Conservation (phyloP, 495 filamentous ascomycete genomes). For the Xylaria intraflava region DNA sequence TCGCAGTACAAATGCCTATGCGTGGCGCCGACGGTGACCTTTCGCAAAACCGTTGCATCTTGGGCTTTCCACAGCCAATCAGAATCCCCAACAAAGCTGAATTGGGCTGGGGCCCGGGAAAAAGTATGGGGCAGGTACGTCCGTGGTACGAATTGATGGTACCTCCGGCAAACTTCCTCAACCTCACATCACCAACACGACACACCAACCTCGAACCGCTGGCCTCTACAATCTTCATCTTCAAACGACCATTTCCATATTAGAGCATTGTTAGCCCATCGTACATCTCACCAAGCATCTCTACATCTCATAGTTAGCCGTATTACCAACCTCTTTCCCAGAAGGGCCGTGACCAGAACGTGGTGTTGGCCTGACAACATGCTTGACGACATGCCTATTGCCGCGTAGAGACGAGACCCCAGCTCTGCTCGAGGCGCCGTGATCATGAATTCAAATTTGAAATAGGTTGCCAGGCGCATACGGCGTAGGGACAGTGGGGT, state of each 20-base stretch:
- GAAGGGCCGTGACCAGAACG: conserved; percentile 5
- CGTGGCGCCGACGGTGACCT: background rate
- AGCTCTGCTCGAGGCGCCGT: background rate
- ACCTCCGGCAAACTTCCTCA: background rate
- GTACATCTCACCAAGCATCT: conserved; percentile 6
- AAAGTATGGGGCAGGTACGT: background rate
- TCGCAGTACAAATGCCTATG: no score
- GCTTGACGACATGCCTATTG: no score
- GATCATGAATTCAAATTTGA: background rate
- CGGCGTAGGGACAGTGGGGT: background rate
- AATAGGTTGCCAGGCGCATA: background rate
- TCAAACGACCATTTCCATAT: conserved; percentile 13
- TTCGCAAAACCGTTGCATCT: conserved; percentile 1
- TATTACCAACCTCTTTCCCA: background rate
- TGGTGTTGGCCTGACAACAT: no score
- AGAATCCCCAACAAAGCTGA: background rate
- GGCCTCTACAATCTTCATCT: conserved; percentile 13
- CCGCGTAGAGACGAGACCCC: background rate
- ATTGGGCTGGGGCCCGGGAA: background rate
- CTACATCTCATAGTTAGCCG: background rate
- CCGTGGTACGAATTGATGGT: background rate
- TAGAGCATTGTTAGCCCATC: conserved; percentile 19
- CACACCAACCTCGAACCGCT: conserved; percentile 4
- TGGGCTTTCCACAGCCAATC: background rate
- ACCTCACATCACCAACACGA: conserved; percentile 1